A percentile compares a stretch with the other conserved stretches of the same genome.
phyloP scores from a whole-genome alignment of 148 eudicot species.

The Drosera capensis region DNA sequence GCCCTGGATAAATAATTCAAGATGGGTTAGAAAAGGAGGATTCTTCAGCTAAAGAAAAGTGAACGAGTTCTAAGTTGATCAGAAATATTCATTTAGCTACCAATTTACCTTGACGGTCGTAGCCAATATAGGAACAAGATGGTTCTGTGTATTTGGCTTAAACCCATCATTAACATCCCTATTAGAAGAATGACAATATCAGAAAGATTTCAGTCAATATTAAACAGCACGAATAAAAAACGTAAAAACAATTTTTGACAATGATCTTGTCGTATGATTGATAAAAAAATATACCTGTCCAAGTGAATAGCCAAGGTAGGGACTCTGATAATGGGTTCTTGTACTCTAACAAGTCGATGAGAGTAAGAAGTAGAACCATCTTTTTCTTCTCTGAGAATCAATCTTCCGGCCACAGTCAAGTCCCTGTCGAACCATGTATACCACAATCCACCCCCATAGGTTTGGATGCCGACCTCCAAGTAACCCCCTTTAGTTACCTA shows the following conservation, averaged over 20 bases:
- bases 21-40: slow-evolving; percentile 1
- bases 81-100: too few species aligned
- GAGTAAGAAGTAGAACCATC: slow-evolving; percentile 46
- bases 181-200: not conserved
- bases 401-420: slow-evolving; percentile 76
- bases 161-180: slow-evolving; percentile 73
- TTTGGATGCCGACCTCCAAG: slow-evolving; percentile 81
- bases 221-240: too few species aligned
- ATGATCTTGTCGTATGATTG: not conserved
- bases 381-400: slow-evolving; percentile 53
- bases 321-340: slow-evolving; percentile 87
- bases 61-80: too few species aligned
- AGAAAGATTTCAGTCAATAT: too few species aligned
- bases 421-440: slow-evolving; percentile 98
- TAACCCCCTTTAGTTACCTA: slow-evolving; percentile 85
- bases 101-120: slow-evolving; percentile 73
- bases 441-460: slow-evolving; percentile 98
- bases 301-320: slow-evolving; percentile 96
- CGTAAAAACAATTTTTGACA: too few species aligned
- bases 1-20: slow-evolving; percentile 33
- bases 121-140: slow-evolving; percentile 87
- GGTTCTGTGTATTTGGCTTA: slow-evolving; percentile 76
- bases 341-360: slow-evolving; percentile 64
- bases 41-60: too few species aligned
- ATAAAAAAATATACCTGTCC: slow-evolving; percentile 47